phyloP scores from a whole-genome alignment of 148 eudicot genomes.

The Bassia scoparia region DNA sequence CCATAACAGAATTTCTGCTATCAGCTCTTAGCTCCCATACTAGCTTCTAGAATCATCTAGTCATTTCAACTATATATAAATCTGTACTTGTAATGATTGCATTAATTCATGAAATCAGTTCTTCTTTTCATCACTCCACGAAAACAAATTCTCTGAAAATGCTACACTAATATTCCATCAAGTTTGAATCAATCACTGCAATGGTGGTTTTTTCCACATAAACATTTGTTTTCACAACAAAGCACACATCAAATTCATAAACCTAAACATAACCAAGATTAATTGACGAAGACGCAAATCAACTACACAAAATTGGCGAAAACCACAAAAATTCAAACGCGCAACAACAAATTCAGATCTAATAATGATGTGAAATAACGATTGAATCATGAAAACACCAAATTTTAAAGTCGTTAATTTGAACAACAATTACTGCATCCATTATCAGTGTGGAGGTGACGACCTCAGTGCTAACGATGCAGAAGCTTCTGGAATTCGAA shows the following conservation, averaged over 20 bases:
- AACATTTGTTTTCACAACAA: neutral
- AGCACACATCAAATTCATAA: neutral
- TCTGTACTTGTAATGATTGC: too few species aligned
- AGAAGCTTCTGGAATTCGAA: conserved; percentile 39
- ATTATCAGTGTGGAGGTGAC: conserved; percentile 69
- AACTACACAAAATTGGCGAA: neutral
- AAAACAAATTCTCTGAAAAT: neutral
- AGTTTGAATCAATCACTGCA: too few species aligned
- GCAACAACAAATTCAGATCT: neutral
- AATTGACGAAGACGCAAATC: neutral
- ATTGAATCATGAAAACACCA: neutral
- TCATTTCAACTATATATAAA: too few species aligned
- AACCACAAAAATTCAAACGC: neutral
- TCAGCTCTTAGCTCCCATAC: too few species aligned
- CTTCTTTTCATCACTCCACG: neutral
- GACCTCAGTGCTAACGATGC: conserved; percentile 47
- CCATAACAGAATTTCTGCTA: too few species aligned
- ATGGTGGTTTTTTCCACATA: too few species aligned
- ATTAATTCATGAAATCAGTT: too few species aligned
- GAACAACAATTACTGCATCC: conserved; percentile 59
- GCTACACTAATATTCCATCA: neutral
- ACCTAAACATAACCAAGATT: neutral
- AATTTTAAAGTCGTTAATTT: neutral
- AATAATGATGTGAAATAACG: neutral
- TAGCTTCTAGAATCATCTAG: too few species aligned